Conservation (phyloP, 2,329 filamentous ascomycete genomes). For the Boeremia exigua region DNA sequence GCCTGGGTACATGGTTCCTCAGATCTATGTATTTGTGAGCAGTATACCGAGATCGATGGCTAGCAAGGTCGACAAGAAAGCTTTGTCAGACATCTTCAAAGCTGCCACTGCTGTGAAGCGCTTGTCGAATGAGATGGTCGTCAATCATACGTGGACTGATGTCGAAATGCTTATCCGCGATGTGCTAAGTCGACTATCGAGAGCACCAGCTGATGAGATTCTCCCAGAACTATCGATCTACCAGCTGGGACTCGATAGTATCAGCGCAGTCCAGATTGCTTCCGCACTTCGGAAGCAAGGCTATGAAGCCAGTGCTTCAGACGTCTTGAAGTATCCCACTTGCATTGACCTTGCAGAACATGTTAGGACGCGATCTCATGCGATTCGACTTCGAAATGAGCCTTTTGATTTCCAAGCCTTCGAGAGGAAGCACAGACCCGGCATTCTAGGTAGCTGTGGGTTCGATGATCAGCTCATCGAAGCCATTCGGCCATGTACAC, state of each 20-base stretch:
- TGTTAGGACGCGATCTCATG: slow-evolving; percentile 14
- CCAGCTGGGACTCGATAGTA: slow-evolving; percentile 88
- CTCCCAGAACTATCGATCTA: slow-evolving; percentile 74
- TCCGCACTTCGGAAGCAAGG: slow-evolving; percentile 67
- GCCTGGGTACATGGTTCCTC: slow-evolving; percentile 49
- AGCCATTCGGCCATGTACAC: slow-evolving; percentile 75
- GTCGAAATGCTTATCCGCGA: slow-evolving; percentile 61
- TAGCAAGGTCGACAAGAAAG: slow-evolving; percentile 50
- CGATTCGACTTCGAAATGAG: not conserved
- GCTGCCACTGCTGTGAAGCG: slow-evolving; percentile 16
- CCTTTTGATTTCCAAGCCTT: slow-evolving; percentile 59
- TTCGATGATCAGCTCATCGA: slow-evolving; percentile 55
- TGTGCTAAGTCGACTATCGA: slow-evolving; percentile 65
- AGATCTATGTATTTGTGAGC: slow-evolving; percentile 43
- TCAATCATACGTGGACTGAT: slow-evolving; percentile 54
- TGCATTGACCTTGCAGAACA: slow-evolving; percentile 41
- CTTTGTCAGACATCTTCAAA: slow-evolving; percentile 39
- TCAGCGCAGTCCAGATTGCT: slow-evolving; percentile 81
- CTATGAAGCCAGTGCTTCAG: slow-evolving; percentile 67
- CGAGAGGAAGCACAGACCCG: slow-evolving; percentile 50
- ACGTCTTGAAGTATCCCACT: slow-evolving; percentile 69
- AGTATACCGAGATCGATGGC: slow-evolving; percentile 47
- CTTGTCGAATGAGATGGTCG: not conserved
- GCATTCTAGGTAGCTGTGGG: slow-evolving; percentile 39
- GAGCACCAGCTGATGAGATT: slow-evolving; percentile 59